These are phyloP conservation scores for Aspergillus oerlinghausenensis DNA, from an alignment of 2,329 filamentous ascomycete species.

Conservation along the genomic window DNA sequence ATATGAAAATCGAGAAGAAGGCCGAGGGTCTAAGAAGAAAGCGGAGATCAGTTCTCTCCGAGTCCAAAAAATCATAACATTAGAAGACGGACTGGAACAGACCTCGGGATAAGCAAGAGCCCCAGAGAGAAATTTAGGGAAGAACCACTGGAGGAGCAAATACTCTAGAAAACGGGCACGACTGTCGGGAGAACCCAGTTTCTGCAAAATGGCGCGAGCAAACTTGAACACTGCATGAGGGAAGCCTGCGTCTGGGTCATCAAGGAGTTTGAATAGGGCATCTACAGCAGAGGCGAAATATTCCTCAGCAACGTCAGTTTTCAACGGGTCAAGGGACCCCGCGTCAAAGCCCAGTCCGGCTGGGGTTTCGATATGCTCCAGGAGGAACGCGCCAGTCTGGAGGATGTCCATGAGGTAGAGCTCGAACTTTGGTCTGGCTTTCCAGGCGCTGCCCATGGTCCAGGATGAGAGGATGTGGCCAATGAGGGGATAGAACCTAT, in stretches of 20 bases:
- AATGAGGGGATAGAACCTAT: conserved; percentile 73
- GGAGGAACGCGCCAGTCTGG: conserved; percentile 83
- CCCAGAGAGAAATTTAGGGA: conserved; percentile 78
- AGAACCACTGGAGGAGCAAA: conserved; percentile 87
- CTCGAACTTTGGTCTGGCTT: conserved; percentile 82
- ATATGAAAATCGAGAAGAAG: conserved; percentile 86
- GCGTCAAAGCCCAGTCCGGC: conserved; percentile 65
- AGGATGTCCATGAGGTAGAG: conserved; percentile 93
- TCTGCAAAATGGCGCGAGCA: conserved; percentile 74
- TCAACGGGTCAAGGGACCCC: conserved; percentile 63
- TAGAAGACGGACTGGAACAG: conserved; percentile 16
- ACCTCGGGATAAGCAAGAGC: conserved; percentile 87
- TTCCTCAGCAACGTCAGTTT: conserved; percentile 76
- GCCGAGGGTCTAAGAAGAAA: conserved; percentile 46
- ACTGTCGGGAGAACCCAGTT: conserved; percentile 64
- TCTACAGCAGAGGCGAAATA: conserved; percentile 82
- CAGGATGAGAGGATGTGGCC: conserved; percentile 82
- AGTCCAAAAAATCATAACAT: background rate
- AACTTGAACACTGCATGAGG: conserved; percentile 81
- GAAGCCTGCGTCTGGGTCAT: conserved; percentile 81
- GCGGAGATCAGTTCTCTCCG: conserved; percentile 25
- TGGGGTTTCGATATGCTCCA: conserved; percentile 80
- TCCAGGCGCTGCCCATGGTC: conserved; percentile 83
- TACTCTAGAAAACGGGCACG: conserved; percentile 74
- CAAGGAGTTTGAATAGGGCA: conserved; percentile 78